Conservation (phyloP, 1,139 yeast genomes). For the Lodderomyces parapsilosis region DNA sequence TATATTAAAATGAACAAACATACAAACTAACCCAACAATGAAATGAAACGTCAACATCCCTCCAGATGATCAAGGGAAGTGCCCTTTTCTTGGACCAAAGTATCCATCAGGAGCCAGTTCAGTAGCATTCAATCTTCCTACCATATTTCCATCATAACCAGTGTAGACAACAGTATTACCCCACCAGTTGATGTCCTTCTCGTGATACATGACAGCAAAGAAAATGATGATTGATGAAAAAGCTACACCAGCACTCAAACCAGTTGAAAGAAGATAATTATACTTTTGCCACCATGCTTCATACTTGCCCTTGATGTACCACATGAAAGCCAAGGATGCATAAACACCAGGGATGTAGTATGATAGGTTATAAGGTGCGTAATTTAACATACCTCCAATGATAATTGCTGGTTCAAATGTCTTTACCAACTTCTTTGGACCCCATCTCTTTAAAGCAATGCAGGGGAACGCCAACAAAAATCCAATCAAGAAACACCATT, state of each 20-base stretch:
- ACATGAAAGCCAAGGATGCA: slow-evolving; percentile 44
- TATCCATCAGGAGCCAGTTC: slow-evolving; percentile 37
- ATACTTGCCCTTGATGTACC: slow-evolving; percentile 40
- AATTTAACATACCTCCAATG: slow-evolving; percentile 39
- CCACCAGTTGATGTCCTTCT: slow-evolving; percentile 51
- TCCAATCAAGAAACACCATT: slow-evolving; percentile 57
- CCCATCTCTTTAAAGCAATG: slow-evolving; percentile 38
- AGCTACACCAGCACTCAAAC: slow-evolving; percentile 55
- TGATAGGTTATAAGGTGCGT: slow-evolving; percentile 50
- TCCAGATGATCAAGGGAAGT: slow-evolving; percentile 25
- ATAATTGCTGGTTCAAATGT: slow-evolving; percentile 45
- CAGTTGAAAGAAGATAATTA: slow-evolving; percentile 52
- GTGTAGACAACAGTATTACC: slow-evolving; percentile 45
- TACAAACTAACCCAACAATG: not conserved
- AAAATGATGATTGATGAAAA: slow-evolving; percentile 49
- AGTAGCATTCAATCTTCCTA: slow-evolving; percentile 25
- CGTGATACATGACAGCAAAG: slow-evolving; percentile 49
- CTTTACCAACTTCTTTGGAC: slow-evolving; percentile 26
- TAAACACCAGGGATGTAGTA: slow-evolving; percentile 46
- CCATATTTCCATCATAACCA: slow-evolving; percentile 37
- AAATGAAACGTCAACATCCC: not conserved
- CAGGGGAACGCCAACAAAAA: slow-evolving; percentile 46
- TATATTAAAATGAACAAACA: not conserved
- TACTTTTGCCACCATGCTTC: slow-evolving; percentile 57
- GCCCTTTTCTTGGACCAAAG: slow-evolving; percentile 44